Evolutionary conservation across 83 land plant species (phyloP).

Genomic region (Diphasiastrum complanatum): DNA sequence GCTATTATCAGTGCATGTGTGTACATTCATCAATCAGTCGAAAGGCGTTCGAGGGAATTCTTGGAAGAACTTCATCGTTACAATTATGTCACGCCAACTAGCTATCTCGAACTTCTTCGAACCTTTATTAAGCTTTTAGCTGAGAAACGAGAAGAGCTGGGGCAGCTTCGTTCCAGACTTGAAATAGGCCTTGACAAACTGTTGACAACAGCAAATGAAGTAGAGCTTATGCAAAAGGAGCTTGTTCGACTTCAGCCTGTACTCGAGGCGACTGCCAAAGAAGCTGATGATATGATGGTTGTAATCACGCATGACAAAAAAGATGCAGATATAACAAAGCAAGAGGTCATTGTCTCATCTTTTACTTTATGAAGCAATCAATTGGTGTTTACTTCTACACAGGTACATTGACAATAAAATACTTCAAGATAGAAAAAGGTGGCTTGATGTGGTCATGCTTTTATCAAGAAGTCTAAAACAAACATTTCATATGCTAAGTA

Average conservation of each 20-base stretch:
- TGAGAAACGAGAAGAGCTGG: conserved; percentile 29
- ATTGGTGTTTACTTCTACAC: not conserved
- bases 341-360: no score
- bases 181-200: conserved; percentile 35
- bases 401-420: not conserved
- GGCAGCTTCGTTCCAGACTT: conserved; percentile 22
- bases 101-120: conserved; percentile 34
- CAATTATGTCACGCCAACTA: conserved; percentile 38
- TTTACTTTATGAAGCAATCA: no score
- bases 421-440: no score
- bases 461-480: no score
- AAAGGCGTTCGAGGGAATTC: conserved; percentile 26
- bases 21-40: conserved; percentile 37
- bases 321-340: conserved; percentile 32
- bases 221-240: conserved; percentile 35
- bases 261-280: conserved; percentile 30
- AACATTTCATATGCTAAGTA: no score
- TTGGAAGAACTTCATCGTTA: conserved; percentile 33
- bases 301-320: conserved; percentile 28
- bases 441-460: no score
- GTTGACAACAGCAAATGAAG: conserved; percentile 27
- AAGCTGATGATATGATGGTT: conserved; percentile 42
- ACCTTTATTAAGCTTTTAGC: conserved; percentile 29
- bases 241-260: conserved; percentile 24
- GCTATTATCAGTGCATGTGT: conserved; percentile 24